Conservation (phyloP, 148 eudicot genomes). For the Tetragonia tetragonoides region DNA sequence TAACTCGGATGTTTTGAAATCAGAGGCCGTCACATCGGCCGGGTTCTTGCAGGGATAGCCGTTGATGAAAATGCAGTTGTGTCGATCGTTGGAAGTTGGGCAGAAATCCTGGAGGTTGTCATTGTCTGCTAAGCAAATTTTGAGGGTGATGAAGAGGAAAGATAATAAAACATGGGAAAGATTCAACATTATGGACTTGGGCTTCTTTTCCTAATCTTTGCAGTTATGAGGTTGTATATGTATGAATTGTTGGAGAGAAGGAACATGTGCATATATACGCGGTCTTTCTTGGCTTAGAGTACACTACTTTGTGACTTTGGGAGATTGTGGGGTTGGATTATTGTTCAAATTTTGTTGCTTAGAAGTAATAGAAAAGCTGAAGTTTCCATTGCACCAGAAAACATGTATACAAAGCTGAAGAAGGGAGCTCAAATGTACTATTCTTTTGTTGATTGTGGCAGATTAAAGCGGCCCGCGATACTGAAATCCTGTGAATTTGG, state of each 20-base stretch:
- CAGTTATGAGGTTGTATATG: conserved; percentile 6
- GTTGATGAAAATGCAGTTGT: conserved; percentile 49
- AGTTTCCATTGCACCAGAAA: conserved; percentile 18
- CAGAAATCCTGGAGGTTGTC: conserved; percentile 72
- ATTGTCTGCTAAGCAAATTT: conserved; percentile 41
- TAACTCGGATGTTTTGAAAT: conserved; percentile 60
- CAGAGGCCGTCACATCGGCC: conserved; percentile 47
- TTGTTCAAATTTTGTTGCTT: conserved; percentile 29
- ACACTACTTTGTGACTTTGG: conserved; percentile 9
- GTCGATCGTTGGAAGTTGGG: conserved; percentile 29
- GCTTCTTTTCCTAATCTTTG: not conserved
- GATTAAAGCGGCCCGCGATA: too few relatives aligned
- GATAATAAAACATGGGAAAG: conserved; percentile 18
- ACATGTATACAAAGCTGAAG: not conserved
- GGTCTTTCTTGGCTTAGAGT: conserved; percentile 31
- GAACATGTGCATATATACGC: not conserved
- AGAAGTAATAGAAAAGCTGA: conserved; percentile 29
- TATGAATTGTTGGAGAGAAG: not conserved
- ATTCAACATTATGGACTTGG: conserved; percentile 13
- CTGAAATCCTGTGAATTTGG: too few relatives aligned
- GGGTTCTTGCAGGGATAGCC: conserved; percentile 84
- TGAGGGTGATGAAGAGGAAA: conserved; percentile 19
- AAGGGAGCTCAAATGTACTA: not conserved
- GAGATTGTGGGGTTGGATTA: conserved; percentile 33
- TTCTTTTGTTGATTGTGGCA: not conserved